A percentile compares a stretch with the other conserved stretches of the same genome.
phyloP scores from a whole-genome alignment of 139 green algal species.

The Micractinium sp. region DNA sequence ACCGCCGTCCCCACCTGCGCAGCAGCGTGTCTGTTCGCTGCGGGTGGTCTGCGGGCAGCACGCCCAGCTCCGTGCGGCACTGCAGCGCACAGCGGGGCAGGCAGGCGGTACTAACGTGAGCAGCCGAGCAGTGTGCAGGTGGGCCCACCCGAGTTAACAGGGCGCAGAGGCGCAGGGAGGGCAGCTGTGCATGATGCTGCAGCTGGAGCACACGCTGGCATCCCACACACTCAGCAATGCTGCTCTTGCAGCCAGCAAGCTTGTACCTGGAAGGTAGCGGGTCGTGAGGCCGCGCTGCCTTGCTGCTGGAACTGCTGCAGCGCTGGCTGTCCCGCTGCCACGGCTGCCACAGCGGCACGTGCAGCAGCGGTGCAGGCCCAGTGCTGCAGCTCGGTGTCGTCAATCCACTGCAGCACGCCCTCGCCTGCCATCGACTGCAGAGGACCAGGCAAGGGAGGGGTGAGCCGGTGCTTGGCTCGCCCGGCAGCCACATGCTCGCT shows the following conservation, averaged over 20 bases:
- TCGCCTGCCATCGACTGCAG: slow-evolving; percentile 51
- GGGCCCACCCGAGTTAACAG: too few species aligned
- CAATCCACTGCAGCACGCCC: slow-evolving; percentile 55
- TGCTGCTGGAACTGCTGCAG: slow-evolving; percentile 11
- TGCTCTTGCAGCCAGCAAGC: not conserved
- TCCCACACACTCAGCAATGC: not conserved
- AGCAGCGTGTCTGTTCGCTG: slow-evolving; percentile 22
- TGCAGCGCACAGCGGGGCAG: slow-evolving; percentile 4
- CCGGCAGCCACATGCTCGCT: too few species aligned
- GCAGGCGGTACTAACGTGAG: too few species aligned
- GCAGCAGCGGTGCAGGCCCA: slow-evolving; percentile 42
- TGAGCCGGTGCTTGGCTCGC: not conserved
- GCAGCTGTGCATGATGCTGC: not conserved
- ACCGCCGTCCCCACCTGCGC: not conserved
- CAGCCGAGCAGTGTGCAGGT: too few species aligned
- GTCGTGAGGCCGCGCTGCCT: not conserved
- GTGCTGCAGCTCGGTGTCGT: slow-evolving; percentile 52
- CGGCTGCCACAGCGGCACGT: not conserved
- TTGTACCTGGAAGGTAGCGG: not conserved
- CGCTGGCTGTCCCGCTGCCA: not conserved
- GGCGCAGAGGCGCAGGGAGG: not conserved
- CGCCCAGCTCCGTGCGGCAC: slow-evolving; percentile 56
- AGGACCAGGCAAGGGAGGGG: not conserved
- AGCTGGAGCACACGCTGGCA: not conserved
- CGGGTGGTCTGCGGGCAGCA: slow-evolving; percentile 56